These are phyloP conservation scores for Lathyrus aphaca DNA, from an alignment of 306 rosid genomes.

Conservation along the genomic window DNA sequence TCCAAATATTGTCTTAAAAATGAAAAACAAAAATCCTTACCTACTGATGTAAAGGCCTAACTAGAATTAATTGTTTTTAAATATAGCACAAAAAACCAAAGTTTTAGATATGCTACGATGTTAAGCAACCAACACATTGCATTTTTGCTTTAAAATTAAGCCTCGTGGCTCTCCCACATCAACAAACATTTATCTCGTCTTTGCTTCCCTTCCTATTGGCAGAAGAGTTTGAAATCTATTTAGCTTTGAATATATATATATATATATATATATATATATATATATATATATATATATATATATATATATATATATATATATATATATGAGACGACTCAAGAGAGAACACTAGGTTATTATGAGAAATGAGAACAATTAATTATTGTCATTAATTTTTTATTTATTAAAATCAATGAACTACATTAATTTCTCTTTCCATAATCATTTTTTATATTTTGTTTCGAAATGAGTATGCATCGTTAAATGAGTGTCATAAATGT, in stretches of 20 bases:
- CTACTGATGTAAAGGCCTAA: constrained; percentile 65
- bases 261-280: not conserved
- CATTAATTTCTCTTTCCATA: no score
- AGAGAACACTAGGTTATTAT: no score
- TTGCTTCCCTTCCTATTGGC: constrained; percentile 43
- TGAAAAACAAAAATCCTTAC: constrained; percentile 25
- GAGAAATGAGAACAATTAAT: no score
- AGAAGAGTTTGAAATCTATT: constrained; percentile 45
- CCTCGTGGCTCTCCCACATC: constrained; percentile 57
- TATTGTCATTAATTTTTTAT: no score
- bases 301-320: not conserved
- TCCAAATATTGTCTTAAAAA: no score
- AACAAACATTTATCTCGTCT: constrained; percentile 54
- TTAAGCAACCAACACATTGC: constrained; percentile 45
- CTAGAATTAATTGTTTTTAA: constrained; percentile 39
- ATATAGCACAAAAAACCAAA: constrained; percentile 32
- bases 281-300: not conserved
- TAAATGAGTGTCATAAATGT: no score
- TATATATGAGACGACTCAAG: no score
- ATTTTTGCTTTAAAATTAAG: constrained; percentile 60
- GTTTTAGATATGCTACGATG: constrained; percentile 38
- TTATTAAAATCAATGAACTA: no score
- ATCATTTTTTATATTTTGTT: no score
- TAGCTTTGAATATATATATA: not conserved
- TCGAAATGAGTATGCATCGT: no score